Conservation (phyloP, 176 grass and related monocot genomes). For the Themeda triandra region DNA sequence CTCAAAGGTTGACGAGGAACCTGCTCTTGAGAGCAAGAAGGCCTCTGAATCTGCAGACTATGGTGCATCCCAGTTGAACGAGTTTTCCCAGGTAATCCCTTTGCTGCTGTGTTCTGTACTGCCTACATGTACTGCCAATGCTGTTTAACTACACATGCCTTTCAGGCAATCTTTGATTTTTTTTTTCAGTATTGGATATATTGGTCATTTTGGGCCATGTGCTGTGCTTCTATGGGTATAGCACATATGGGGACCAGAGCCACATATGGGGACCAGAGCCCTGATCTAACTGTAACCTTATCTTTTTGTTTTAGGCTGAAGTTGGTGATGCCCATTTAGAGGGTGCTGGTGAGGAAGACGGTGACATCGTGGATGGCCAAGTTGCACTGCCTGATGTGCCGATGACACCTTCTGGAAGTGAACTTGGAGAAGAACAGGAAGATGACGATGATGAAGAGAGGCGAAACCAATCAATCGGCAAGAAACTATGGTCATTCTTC, state of each 20-base stretch:
- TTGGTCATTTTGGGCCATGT: background rate
- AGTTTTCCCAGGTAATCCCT: constrained; percentile 49
- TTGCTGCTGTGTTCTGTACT: background rate
- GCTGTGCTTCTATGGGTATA: background rate
- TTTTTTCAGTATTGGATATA: background rate
- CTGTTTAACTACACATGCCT: background rate
- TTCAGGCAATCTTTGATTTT: background rate
- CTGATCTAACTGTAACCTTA: background rate
- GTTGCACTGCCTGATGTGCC: constrained; percentile 36
- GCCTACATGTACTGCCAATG: background rate
- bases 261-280: background rate
- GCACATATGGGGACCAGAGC: background rate
- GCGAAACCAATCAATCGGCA: constrained; percentile 67
- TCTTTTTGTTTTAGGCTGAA: constrained; percentile 32
- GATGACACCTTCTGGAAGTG: constrained; percentile 57
- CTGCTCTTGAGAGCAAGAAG: constrained; percentile 26
- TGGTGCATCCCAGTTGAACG: constrained; percentile 48
- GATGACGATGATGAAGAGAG: constrained; percentile 59
- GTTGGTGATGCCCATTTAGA: constrained; percentile 35
- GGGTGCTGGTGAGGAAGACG: constrained; percentile 22
- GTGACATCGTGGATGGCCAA: constrained; percentile 24
- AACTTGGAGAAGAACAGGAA: constrained; percentile 28
- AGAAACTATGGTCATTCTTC: constrained; percentile 93
- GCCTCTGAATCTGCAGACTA: constrained; percentile 37
- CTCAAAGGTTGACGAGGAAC: constrained; percentile 46